These are phyloP conservation scores for Phaseolus coccineus DNA, from an alignment of 331 rosid species.

Conservation along the genomic window DNA sequence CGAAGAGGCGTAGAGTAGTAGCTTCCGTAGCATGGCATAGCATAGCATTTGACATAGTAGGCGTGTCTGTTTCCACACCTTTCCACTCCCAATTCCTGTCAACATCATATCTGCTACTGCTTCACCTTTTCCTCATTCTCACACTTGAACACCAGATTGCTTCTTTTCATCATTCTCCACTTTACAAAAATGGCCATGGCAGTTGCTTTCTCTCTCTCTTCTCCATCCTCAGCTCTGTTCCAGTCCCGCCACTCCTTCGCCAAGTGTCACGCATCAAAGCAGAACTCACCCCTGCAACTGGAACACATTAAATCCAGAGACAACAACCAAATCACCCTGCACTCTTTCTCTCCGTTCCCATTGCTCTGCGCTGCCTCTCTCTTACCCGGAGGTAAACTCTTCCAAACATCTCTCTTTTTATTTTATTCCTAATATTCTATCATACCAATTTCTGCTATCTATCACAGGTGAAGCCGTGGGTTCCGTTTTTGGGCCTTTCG, in stretches of 20 bases:
- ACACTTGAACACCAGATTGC: background rate
- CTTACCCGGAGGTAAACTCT: conserved; percentile 74
- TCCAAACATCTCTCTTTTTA: background rate
- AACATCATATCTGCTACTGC: too few relatives aligned
- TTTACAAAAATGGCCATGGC: conserved; percentile 56
- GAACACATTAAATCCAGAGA: conserved; percentile 42
- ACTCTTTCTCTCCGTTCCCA: conserved; percentile 78
- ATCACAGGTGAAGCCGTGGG: conserved; percentile 67
- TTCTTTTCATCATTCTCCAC: background rate
- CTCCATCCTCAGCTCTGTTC: conserved; percentile 36
- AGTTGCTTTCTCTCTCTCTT: conserved; percentile 41
- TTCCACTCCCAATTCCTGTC: conserved; percentile 32
- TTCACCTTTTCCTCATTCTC: background rate
- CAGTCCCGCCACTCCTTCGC: conserved; percentile 44
- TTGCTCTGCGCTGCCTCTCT: conserved; percentile 66
- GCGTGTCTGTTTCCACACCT: conserved; percentile 88
- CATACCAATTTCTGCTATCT: background rate
- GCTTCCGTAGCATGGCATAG: too few relatives aligned
- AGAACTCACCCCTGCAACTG: conserved; percentile 7
- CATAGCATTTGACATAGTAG: too few relatives aligned
- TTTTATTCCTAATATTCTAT: background rate
- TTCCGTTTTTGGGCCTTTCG: conserved; percentile 75
- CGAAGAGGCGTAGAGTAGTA: too few relatives aligned
- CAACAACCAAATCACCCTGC: conserved; percentile 55
- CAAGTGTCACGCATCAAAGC: conserved; percentile 31